Base-by-base conservation (phyloP, 352 stramenopile species). In the Pythium biforme region DNA sequence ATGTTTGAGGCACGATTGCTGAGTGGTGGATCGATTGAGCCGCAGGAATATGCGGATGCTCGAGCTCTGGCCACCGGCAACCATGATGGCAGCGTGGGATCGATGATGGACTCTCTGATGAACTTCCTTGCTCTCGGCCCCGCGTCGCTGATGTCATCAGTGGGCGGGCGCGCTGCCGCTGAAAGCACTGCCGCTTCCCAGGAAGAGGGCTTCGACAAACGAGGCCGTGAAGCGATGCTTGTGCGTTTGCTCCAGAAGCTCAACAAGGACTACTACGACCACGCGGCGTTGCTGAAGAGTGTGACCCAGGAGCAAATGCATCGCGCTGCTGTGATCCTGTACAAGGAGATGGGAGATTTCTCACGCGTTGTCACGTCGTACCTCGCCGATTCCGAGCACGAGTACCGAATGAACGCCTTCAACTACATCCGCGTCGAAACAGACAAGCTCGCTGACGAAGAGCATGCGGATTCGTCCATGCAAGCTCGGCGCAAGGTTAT, bases 61-160 rank as follows among this genome's bases (percentile, higher is more conserved):
- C 83, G 83, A 63, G 77, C 73, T 12, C 51, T 82, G 26, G 78
- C 79, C 8, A 78, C 86, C 58, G 78, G 79, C 37, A 65, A 85
- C 27, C 64, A 72, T 40, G 73, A 66, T 11, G 77, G 63, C 22
- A 64, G 54, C 60, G 75, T 73, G 23, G 62, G 51, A 29, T 89
- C 76, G 2, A 92, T 95, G 83, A 94, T 95, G 84, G 81, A 95
- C 60, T 92, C 83, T 37, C 60, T 95, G 41, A 92, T 95, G 86
- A 92, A 90, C 61, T 95, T 95, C 62, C 62, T 95, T 25, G 86
- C 86, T 37, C 73, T 91, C 19, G 86, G 86, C 3, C 83, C 86
- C 33, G 76, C 82, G 19, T 90, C 84, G 1, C 69, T 95, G 15
- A 59, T 84, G 20, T 55, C 51, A 74, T 78, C 43, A 62, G 59